A percentile compares a stretch with the other conserved stretches of the same genome.
phyloP scores from a whole-genome alignment of 78 protist genomes.

The Monocercomonoides exilis region DNA sequence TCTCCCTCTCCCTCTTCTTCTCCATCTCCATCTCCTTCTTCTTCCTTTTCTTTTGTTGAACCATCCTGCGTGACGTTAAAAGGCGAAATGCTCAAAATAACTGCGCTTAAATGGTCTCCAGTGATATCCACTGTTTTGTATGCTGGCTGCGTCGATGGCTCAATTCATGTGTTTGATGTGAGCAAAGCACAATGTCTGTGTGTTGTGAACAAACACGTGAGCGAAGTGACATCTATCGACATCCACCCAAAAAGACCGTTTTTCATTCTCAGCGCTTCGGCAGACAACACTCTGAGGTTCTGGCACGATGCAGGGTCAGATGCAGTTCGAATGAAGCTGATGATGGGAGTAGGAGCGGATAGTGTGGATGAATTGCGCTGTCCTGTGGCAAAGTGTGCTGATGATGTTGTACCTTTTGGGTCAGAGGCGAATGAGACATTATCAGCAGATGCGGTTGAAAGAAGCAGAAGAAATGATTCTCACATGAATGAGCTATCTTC shows the following conservation, averaged over 20 bases:
- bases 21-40: no score
- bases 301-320: slow-evolving; percentile 11
- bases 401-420: no score
- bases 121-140: slow-evolving; percentile 28
- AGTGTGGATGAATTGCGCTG: no score
- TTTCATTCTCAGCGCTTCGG: slow-evolving; percentile 15
- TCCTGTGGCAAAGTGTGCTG: no score
- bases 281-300: slow-evolving; percentile 36
- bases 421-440: no score
- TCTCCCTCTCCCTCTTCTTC: no score
- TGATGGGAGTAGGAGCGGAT: no score
- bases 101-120: slow-evolving; percentile 27
- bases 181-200: slow-evolving; percentile 21
- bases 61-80: background rate
- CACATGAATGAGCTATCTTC: no score
- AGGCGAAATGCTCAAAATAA: slow-evolving; percentile 25
- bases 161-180: slow-evolving; percentile 33
- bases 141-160: slow-evolving; percentile 40
- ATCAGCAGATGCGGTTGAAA: no score
- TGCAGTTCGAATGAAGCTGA: background rate
- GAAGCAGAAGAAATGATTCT: no score
- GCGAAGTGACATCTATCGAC: slow-evolving; percentile 41
- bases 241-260: slow-evolving; percentile 43
- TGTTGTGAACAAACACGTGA: slow-evolving; percentile 27
- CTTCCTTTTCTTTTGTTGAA: no score